Evolutionary conservation across 1,139 yeast genomes (phyloP).

Genomic region (Kodamaea derodonti): DNA sequence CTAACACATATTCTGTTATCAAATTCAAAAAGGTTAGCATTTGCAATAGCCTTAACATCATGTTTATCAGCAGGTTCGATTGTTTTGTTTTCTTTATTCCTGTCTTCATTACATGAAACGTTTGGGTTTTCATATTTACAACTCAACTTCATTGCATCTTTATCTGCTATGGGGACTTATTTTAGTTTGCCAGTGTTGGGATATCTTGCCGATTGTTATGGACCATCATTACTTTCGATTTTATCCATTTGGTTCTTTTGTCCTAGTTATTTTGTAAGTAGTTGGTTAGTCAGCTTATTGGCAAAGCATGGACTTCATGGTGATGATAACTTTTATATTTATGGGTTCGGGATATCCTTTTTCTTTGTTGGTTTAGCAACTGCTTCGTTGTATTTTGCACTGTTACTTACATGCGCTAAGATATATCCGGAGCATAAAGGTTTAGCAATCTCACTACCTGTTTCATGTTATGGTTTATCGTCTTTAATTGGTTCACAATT

Average conservation of each 20-base stretch:
- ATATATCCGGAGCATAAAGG: constrained; percentile 73
- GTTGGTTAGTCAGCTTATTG: constrained; percentile 9
- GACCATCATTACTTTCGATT: constrained; percentile 71
- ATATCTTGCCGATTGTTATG: constrained; percentile 76
- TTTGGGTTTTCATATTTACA: constrained; percentile 65
- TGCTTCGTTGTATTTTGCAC: constrained; percentile 72
- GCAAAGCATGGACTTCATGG: not conserved
- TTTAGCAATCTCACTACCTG: constrained; percentile 82
- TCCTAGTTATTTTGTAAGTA: constrained; percentile 64
- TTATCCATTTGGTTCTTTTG: constrained; percentile 60
- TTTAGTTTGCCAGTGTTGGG: constrained; percentile 82
- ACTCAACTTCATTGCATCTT: constrained; percentile 73
- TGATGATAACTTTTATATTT: constrained; percentile 12
- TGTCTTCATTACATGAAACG: constrained; percentile 59
- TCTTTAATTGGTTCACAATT: constrained; percentile 62
- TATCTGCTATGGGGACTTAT: constrained; percentile 79
- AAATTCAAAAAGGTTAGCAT: constrained; percentile 33
- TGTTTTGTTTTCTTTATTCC: constrained; percentile 72
- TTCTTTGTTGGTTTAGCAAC: constrained; percentile 74
- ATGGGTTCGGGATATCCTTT: constrained; percentile 33
- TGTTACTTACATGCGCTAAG: constrained; percentile 79
- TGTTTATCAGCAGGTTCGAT: constrained; percentile 83
- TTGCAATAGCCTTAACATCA: constrained; percentile 39
- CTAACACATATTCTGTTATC: constrained; percentile 21
- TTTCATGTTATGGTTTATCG: constrained; percentile 80